Percentiles rank a stretch among this genome's conserved stretches.
Conservation (phyloP, 2,329 filamentous ascomycete species). For the Colletotrichum sp. region DNA sequence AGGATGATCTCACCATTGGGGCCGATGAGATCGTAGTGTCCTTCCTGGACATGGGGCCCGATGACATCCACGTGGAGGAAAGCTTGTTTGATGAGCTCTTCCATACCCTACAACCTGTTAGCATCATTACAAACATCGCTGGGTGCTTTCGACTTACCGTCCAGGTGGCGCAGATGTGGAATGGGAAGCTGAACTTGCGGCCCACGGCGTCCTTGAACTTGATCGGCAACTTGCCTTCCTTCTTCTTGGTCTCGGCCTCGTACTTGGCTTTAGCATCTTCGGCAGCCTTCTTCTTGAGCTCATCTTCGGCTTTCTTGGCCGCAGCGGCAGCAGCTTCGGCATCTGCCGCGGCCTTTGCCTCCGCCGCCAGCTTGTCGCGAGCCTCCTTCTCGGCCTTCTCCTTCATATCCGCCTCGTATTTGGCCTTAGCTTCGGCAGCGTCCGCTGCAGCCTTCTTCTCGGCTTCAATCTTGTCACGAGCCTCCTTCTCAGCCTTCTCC, state of each 20-base stretch:
- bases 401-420: conserved; percentile 31
- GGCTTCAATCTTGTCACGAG: conserved; percentile 32
- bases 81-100: conserved; percentile 84
- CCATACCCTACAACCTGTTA: conserved; percentile 72
- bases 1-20: conserved; percentile 85
- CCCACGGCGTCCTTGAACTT: conserved; percentile 92
- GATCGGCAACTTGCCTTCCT: conserved; percentile 71
- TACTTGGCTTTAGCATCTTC: conserved; percentile 58
- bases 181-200: conserved; percentile 92
- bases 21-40: conserved; percentile 81
- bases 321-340: conserved; percentile 44
- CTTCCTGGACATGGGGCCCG: conserved; percentile 76
- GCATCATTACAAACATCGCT: not conserved
- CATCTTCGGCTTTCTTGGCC: conserved; percentile 56
- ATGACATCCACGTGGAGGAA: conserved; percentile 81
- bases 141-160: conserved; percentile 58
- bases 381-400: conserved; percentile 44
- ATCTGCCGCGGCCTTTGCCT: conserved; percentile 39
- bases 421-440: conserved; percentile 26
- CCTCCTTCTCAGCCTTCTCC: conserved; percentile 38
- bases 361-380: conserved; percentile 43
- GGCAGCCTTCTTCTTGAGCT: conserved; percentile 59
- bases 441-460: conserved; percentile 32
- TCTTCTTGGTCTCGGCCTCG: conserved; percentile 53
- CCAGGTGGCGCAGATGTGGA: conserved; percentile 84